Evolutionary conservation across 495 filamentous ascomycete genomes (phyloP), one percentile per base, ranked within the genome.

Genomic region (Pseudotulostoma volvatum): DNA sequence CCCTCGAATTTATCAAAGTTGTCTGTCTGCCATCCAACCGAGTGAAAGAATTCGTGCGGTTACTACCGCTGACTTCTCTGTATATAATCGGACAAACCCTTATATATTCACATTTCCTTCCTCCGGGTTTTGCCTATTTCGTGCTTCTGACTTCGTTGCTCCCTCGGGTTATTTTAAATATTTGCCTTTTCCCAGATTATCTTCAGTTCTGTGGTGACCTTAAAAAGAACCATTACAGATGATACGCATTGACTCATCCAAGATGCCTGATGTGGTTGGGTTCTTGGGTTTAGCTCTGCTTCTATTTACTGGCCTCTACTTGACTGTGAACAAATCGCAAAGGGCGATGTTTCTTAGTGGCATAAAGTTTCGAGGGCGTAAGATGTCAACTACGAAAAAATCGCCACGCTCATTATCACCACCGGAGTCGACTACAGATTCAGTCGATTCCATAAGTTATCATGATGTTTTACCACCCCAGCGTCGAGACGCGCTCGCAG

Each of bases 361-460:
- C 23, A 28, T 46, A 21, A 48, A 30, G 36, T 44, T 47, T 45
- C 62, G 44, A 43, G 48, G 41, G 43, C 63, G 52, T 47, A 56
- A 36, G 45, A 46, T 42, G 30, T 64, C 53, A 39, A 57, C 45
- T 41, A 53, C 75, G 14, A 61, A 52, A 39, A 76, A 70, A 14
- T 72, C 75, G 31, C 71, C 73, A 18, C 66, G 66, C 14, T 73
- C 73, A 0, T 42, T 74, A 19, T 75, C 74, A 1, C 73, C 71
- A 4, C 60, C 63, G 16, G 66, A 66, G 33, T 8, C 45, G 34
- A 3, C 44, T 40, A 44, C 33, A 33, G 56, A 51, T 45, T 44
- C 34, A 40, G 42, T 44, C 13, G 38, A 51, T 4, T 39, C 55
- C 5, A 40, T 54, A n/a, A 56, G 52, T 21, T 71, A 70, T 49